A percentile compares a stretch with the other conserved stretches of the same genome.
phyloP scores from a whole-genome alignment of 2,329 filamentous ascomycete genomes.

The Lachnellula cervina region DNA sequence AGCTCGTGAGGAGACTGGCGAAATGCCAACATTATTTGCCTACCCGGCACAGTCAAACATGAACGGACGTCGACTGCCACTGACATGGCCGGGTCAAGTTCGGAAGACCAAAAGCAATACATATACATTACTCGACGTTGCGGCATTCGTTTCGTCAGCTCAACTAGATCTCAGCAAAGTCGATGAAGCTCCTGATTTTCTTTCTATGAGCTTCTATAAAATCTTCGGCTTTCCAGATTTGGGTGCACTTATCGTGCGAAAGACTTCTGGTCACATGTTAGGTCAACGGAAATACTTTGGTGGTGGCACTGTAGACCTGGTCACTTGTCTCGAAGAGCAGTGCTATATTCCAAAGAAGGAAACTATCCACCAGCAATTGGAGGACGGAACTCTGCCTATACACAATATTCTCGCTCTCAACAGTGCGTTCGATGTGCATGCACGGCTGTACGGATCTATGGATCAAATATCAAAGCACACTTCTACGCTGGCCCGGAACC shows the following conservation, averaged over 20 bases:
- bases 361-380: slow-evolving; percentile 72
- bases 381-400: slow-evolving; percentile 87
- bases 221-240: slow-evolving; percentile 97
- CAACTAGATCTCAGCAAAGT: slow-evolving; percentile 64
- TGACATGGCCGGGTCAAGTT: slow-evolving; percentile 56
- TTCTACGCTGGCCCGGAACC: slow-evolving; percentile 52
- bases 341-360: slow-evolving; percentile 77
- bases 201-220: slow-evolving; percentile 86
- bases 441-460: slow-evolving; percentile 67
- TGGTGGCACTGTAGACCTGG: slow-evolving; percentile 89
- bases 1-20: slow-evolving; percentile 28
- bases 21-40: slow-evolving; percentile 55
- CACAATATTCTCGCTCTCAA: slow-evolving; percentile 85
- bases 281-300: slow-evolving; percentile 76
- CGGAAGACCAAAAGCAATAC: slow-evolving; percentile 36
- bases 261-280: slow-evolving; percentile 60
- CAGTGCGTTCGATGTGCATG: slow-evolving; percentile 66
- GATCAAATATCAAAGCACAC: slow-evolving; percentile 66
- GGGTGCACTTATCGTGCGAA: slow-evolving; percentile 77
- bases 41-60: slow-evolving; percentile 93
- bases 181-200: slow-evolving; percentile 70
- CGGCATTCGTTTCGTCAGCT: slow-evolving; percentile 73
- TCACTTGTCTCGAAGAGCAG: slow-evolving; percentile 67
- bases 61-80: slow-evolving; percentile 71
- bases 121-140: slow-evolving; percentile 79